Evolutionary conservation across 2,329 filamentous ascomycete species (phyloP).

Genomic region (Dothidotthia symphoricarpi): DNA sequence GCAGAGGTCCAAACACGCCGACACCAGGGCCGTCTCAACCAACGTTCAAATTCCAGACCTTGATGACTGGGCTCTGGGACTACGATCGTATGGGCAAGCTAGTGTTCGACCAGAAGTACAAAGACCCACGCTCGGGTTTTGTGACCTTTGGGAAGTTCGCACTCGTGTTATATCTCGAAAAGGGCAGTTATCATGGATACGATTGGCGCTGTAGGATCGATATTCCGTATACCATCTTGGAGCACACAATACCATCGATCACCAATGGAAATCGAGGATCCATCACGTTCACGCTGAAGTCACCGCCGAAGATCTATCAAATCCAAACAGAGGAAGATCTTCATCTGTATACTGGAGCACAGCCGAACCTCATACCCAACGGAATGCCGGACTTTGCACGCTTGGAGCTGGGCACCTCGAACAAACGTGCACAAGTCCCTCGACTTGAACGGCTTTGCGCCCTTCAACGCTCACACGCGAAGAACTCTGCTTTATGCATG

Average conservation of each 20-base stretch:
- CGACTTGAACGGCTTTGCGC: slow-evolving; percentile 34
- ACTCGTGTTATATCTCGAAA: slow-evolving; percentile 22
- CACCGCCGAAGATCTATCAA: slow-evolving; percentile 43
- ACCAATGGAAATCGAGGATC: slow-evolving; percentile 13
- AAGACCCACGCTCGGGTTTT: slow-evolving; percentile 43
- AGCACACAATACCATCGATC: slow-evolving; percentile 38
- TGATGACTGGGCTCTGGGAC: slow-evolving; percentile 45
- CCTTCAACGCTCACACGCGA: slow-evolving; percentile 39
- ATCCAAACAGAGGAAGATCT: slow-evolving; percentile 18
- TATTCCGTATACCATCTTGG: slow-evolving; percentile 45
- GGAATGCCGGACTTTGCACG: slow-evolving; percentile 1
- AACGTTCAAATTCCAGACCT: slow-evolving; percentile 28
- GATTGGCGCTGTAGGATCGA: slow-evolving; percentile 40
- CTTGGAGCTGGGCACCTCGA: slow-evolving; percentile 4
- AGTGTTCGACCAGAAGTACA: slow-evolving; percentile 45
- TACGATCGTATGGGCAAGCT: slow-evolving; percentile 34
- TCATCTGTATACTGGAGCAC: slow-evolving; percentile 17
- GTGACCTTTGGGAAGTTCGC: slow-evolving; percentile 39
- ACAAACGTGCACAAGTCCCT: slow-evolving; percentile 1
- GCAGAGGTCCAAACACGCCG: slow-evolving; percentile 4
- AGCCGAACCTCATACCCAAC: slow-evolving; percentile 1
- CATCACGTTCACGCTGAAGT: slow-evolving; percentile 41
- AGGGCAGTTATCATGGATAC: neutral
- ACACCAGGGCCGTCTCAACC: slow-evolving; percentile 13
- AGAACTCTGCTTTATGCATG: slow-evolving; percentile 49